Evolutionary conservation across 2,329 filamentous ascomycete genomes (phyloP).

Genomic region (Aspergillus puulaauensis): DNA sequence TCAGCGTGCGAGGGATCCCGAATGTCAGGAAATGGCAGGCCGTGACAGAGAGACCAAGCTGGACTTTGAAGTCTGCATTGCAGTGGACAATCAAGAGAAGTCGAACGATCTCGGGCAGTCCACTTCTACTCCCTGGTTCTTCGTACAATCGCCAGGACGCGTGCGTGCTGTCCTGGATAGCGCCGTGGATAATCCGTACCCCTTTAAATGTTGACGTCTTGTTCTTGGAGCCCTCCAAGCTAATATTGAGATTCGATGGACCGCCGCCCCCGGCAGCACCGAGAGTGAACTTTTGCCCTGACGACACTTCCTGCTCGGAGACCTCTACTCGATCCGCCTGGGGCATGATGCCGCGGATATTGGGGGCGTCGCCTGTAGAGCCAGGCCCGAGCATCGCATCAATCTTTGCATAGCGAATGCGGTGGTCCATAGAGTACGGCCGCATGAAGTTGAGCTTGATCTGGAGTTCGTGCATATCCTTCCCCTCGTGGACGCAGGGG

Average conservation of each 20-base stretch:
- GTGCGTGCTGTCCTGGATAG: conserved; percentile 2
- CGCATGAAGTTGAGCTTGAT: conserved; percentile 10
- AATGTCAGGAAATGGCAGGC: conserved; percentile 7
- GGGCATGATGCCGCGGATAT: conserved; percentile 7
- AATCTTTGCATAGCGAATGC: conserved; percentile 3
- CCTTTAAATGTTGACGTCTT: conserved; percentile 2
- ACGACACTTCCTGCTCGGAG: conserved; percentile 5
- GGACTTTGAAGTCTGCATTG: neutral
- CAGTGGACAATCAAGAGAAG: conserved; percentile 2
- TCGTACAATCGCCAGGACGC: conserved; percentile 8
- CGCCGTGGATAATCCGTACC: conserved; percentile 5
- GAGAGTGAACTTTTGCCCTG: conserved; percentile 2
- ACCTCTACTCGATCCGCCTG: conserved; percentile 8
- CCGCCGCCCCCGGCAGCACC: conserved; percentile 1
- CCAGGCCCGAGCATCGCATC: neutral
- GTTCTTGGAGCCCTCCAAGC: conserved; percentile 7
- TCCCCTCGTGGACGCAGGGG: neutral
- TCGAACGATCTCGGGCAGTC: conserved; percentile 8
- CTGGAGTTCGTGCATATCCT: conserved; percentile 3
- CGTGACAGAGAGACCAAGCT: neutral
- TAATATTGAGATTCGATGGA: conserved; percentile 7
- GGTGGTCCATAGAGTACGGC: conserved; percentile 4
- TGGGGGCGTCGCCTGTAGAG: neutral
- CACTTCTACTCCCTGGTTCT: conserved; percentile 6
- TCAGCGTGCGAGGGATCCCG: conserved; percentile 3